Evolutionary conservation across 768 basidiomycete genomes (phyloP), one percentile per base, ranked within the genome.

Genomic region (Leccinum ochraceum): DNA sequence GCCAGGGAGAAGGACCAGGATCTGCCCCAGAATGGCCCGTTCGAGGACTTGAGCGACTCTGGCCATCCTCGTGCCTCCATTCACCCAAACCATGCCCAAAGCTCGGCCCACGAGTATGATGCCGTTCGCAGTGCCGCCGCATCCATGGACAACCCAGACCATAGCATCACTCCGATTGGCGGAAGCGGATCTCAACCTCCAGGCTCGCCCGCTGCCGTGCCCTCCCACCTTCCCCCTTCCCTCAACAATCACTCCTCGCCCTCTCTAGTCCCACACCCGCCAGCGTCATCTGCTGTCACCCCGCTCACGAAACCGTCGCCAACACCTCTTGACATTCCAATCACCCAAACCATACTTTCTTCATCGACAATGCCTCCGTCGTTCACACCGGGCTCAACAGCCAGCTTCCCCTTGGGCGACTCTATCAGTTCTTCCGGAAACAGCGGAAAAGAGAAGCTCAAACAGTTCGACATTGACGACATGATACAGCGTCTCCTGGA

Each of bases 401-500:
- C 75, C 24, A 78, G 74, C 53, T 77, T 78, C 63, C 73, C 74
- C 0, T 65, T 74, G 46, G 74, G 69, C 17, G 79, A 81, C 39
- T 59, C 81, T 5, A 56, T 73, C 28, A 65, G 69, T 61, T 62
- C 74, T 60, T 46, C 69, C n/a, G 80, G 78, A 34, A 70, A 70
- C 30, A 70, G 72, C 51, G 80, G 72, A 55, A 87, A 85, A 74
- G 84, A 83, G 57, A 87, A 82, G 75, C 78, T 80, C 60, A 86
- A 83, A 71, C 86, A 84, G 51, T 81, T 98, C 67, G 97, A 99
- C 75, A 86, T 98, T 59, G 96, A 98, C 76, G 95, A 98, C 75
- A 97, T 98, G 92, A 98, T 99, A 70, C 88, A 91, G 71, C 87
- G 96, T 54, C 83, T 99, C 51, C 81, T 99, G 65, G 95, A 98